A percentile compares a stretch with the other conserved stretches of the same genome.
phyloP scores from a whole-genome alignment of 768 basidiomycete genomes.

The Mycena haematopus region DNA sequence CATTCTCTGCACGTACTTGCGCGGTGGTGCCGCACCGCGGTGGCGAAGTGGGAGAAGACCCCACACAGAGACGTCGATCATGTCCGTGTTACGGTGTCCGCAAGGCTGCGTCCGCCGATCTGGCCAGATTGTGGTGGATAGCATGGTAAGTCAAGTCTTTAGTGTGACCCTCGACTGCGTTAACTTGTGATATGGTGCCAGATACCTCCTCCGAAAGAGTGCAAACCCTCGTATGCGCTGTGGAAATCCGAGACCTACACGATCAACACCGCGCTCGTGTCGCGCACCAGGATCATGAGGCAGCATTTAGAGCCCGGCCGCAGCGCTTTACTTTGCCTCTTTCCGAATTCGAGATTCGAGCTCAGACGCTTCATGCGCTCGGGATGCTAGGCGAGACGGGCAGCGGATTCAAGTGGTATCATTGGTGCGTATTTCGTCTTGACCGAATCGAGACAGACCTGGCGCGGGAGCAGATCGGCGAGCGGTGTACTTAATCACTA shows the following conservation, averaged over 20 bases:
- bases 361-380: too few relatives aligned
- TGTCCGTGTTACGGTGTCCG: slow-evolving; percentile 95
- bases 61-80: slow-evolving; percentile 88
- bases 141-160: slow-evolving; percentile 62
- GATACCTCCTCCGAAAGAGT: slow-evolving; percentile 74
- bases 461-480: too few relatives aligned
- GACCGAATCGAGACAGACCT: too few relatives aligned
- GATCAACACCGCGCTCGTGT: slow-evolving; percentile 71
- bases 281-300: not conserved
- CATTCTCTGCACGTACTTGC: slow-evolving; percentile 95
- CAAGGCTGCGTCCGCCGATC: slow-evolving; percentile 87
- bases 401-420: too few relatives aligned
- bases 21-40: slow-evolving; percentile 76
- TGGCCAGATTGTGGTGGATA: slow-evolving; percentile 93
- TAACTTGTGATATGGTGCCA: not conserved
- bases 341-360: slow-evolving; percentile 80
- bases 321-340: slow-evolving; percentile 95
- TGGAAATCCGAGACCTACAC: slow-evolving; percentile 86
- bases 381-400: too few relatives aligned
- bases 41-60: too few relatives aligned
- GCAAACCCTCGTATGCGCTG: slow-evolving; percentile 74
- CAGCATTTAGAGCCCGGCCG: slow-evolving; percentile 85
- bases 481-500: too few relatives aligned
- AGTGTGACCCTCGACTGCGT: not conserved
- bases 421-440: too few relatives aligned